These are phyloP conservation scores for Aquilaria sinensis DNA, from an alignment of 345 rosid species.

Conservation along the genomic window DNA sequence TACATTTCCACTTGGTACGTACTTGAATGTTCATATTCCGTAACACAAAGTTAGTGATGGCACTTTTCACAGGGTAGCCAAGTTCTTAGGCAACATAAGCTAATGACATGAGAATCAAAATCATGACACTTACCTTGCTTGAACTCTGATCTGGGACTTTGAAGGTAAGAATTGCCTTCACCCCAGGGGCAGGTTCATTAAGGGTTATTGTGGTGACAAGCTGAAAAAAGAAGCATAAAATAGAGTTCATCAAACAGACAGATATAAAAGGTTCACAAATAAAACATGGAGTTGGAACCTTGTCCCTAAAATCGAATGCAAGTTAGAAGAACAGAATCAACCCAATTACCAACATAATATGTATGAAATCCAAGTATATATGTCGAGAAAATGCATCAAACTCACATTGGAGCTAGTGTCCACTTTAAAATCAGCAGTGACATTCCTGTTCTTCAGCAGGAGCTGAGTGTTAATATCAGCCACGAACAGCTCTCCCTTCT, in stretches of 20 bases:
- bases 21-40: too few species aligned
- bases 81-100: not conserved
- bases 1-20: too few species aligned
- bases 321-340: too few species aligned
- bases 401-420: conserved; percentile 78
- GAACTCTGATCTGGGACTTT: conserved; percentile 89
- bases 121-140: conserved; percentile 53
- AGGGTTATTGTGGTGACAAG: conserved; percentile 72
- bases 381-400: not conserved
- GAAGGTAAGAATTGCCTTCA: conserved; percentile 81
- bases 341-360: too few species aligned
- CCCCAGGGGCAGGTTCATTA: conserved; percentile 90
- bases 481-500: conserved; percentile 70
- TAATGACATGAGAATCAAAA: not conserved
- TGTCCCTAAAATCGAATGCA: too few species aligned
- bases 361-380: too few species aligned
- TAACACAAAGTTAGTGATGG: too few species aligned
- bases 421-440: conserved; percentile 86
- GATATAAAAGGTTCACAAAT: not conserved
- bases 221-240: conserved; percentile 22
- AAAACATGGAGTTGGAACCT: not conserved
- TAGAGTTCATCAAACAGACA: too few species aligned
- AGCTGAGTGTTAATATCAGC: conserved; percentile 86
- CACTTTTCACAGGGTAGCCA: not conserved
- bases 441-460: conserved; percentile 84